Evolutionary conservation across 495 filamentous ascomycete species (phyloP), one percentile per base, ranked within the genome.

Genomic region (Thermothielavioides terrestris): DNA sequence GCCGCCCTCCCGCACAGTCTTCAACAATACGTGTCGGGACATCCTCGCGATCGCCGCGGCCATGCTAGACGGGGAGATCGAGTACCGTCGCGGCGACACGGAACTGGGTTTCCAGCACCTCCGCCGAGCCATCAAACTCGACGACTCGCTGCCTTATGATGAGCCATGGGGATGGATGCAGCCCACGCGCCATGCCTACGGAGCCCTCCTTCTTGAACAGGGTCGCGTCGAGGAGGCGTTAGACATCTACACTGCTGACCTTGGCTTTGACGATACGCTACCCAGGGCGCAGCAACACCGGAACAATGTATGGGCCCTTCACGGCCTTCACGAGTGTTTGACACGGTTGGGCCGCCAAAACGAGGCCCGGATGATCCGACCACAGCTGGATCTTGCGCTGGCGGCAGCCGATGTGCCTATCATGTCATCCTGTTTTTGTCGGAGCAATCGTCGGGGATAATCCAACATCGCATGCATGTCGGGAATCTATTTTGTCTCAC

Each of bases 101-200:
- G 72, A 79, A 0, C 9, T 51, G 6, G 82, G 81, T 0, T 85
- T 84, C 53, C 43, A 55, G 3, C 67, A 77, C 48, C 68, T 88
- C 12, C 68, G 71, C 0, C 47, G 55, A 10, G 72, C 83, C 0
- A 78, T 83, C 18, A 50, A 63, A 4, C 67, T 74, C 12, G 79
- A 83, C 47, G 77, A 82, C 46, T 50, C 58, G 1, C 66, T 86
- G 7, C 76, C 74, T 0, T 86, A 82, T 47, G 77, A 81, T 49
- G 83, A 86, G 61, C 83, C 83, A 0, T 85, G 81, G 81, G 78
- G 77, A 2, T 83, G 80, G 80, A 83, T 84, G 80, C 76, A 81
- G 52, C 80, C 83, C 0, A 73, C 79, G 1, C 66, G 81, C 4
- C 83, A 86, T 63, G 81, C 82, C 3, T 77, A 80, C 35, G 82